Conservation (phyloP, 352 stramenopile species). For the Pythium aphanidermatum region DNA sequence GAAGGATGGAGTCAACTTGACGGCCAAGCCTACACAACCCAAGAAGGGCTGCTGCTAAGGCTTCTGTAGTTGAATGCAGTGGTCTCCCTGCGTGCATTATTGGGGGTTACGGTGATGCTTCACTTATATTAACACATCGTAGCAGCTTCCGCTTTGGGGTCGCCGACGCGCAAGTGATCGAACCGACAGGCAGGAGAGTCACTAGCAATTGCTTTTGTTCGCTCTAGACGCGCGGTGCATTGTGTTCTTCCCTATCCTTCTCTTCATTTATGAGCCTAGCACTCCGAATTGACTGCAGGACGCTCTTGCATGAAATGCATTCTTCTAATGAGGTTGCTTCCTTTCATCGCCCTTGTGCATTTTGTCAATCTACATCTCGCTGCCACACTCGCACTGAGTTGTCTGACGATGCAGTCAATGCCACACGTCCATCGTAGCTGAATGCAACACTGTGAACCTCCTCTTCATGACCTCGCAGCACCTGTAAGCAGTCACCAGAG, state of each 20-base stretch:
- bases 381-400: slow-evolving; percentile 68
- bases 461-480: slow-evolving; percentile 55
- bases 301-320: too few relatives aligned
- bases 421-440: slow-evolving; percentile 49
- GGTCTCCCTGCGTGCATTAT: too few relatives aligned
- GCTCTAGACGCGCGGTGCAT: slow-evolving; percentile 19
- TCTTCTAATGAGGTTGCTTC: too few relatives aligned
- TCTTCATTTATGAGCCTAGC: too few relatives aligned
- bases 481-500: slow-evolving; percentile 56
- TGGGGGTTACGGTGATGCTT: too few relatives aligned
- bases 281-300: too few relatives aligned
- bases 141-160: too few relatives aligned
- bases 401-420: slow-evolving; percentile 50
- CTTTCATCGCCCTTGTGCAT: neutral
- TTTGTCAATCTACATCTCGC: slow-evolving; percentile 12
- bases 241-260: slow-evolving; percentile 13
- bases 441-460: slow-evolving; percentile 54
- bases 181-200: slow-evolving; percentile 17
- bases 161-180: too few relatives aligned
- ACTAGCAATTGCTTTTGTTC: slow-evolving; percentile 23
- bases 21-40: slow-evolving; percentile 51
- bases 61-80: too few relatives aligned
- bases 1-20: slow-evolving; percentile 81
- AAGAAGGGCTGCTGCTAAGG: slow-evolving; percentile 87
- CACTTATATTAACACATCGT: too few relatives aligned